phyloP scores from a whole-genome alignment of 768 basidiomycete species.

The Daedaleopsis nitida region DNA sequence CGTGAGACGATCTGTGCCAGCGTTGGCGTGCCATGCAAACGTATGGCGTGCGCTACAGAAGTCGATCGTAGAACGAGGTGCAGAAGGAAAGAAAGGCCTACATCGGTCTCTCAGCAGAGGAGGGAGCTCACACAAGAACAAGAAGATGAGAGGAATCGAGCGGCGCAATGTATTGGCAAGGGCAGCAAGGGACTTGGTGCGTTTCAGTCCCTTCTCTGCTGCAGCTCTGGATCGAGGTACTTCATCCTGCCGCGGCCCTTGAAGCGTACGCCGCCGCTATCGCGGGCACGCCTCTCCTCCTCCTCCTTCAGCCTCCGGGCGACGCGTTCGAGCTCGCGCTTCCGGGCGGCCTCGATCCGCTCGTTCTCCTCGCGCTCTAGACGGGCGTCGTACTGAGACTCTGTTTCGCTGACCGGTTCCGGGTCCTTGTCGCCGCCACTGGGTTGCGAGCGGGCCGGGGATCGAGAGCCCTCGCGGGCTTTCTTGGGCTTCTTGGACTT shows the following conservation, averaged over 20 bases:
- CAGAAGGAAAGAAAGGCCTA: neutral
- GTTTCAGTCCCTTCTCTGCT: conserved; percentile 20
- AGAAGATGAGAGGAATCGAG: neutral
- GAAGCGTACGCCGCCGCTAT: conserved; percentile 55
- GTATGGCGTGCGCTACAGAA: too few species aligned
- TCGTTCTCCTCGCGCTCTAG: conserved; percentile 70
- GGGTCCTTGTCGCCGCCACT: conserved; percentile 5
- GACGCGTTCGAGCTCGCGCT: conserved; percentile 50
- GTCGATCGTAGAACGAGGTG: neutral
- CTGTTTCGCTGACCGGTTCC: conserved; percentile 50
- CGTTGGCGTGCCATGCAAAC: too few species aligned
- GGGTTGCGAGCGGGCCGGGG: neutral
- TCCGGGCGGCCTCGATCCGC: conserved; percentile 49
- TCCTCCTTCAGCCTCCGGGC: conserved; percentile 41
- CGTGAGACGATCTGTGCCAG: too few species aligned
- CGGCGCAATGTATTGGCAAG: neutral
- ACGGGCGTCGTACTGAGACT: conserved; percentile 72
- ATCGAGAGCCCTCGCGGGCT: neutral
- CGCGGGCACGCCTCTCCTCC: conserved; percentile 29
- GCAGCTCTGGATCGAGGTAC: conserved; percentile 59
- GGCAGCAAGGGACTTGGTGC: neutral
- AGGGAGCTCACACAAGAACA: neutral
- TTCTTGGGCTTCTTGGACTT: conserved; percentile 31
- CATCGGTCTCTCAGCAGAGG: neutral
- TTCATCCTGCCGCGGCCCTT: conserved; percentile 77